phyloP scores from a whole-genome alignment of 1,139 yeast species.

The Kurtzmaniella natalensis region DNA sequence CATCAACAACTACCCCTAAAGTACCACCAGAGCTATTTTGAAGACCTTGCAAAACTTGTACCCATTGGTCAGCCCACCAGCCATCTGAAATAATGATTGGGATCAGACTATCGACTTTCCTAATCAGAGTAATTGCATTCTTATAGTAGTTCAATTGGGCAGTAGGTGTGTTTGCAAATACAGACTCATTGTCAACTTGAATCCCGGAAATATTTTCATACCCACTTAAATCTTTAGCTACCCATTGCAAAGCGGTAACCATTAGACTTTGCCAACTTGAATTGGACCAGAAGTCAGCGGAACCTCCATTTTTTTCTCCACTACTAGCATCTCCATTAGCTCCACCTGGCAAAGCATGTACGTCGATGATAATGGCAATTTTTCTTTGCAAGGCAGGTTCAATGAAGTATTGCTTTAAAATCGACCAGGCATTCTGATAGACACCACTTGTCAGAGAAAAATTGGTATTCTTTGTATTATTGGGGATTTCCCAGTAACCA shows the following conservation, averaged over 20 bases:
- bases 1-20: constrained; percentile 70
- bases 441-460: constrained; percentile 54
- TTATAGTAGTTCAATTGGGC: constrained; percentile 60
- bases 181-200: constrained; percentile 84
- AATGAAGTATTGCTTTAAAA: constrained; percentile 46
- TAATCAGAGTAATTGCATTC: constrained; percentile 61
- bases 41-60: constrained; percentile 52
- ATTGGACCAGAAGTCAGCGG: constrained; percentile 62
- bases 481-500: constrained; percentile 81
- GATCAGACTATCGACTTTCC: constrained; percentile 48
- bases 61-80: constrained; percentile 88
- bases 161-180: constrained; percentile 46
- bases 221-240: constrained; percentile 54
- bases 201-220: constrained; percentile 74
- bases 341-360: constrained; percentile 91
- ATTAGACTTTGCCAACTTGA: constrained; percentile 42
- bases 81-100: constrained; percentile 89
- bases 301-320: constrained; percentile 52
- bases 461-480: constrained; percentile 53
- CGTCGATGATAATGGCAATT: constrained; percentile 75
- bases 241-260: constrained; percentile 49
- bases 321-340: constrained; percentile 84
- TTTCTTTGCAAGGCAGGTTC: constrained; percentile 49
- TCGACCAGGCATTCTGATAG: constrained; percentile 69
- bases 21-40: constrained; percentile 31